phyloP scores from a whole-genome alignment of 192 early-diverging fungal species.

The Podila epigama region DNA sequence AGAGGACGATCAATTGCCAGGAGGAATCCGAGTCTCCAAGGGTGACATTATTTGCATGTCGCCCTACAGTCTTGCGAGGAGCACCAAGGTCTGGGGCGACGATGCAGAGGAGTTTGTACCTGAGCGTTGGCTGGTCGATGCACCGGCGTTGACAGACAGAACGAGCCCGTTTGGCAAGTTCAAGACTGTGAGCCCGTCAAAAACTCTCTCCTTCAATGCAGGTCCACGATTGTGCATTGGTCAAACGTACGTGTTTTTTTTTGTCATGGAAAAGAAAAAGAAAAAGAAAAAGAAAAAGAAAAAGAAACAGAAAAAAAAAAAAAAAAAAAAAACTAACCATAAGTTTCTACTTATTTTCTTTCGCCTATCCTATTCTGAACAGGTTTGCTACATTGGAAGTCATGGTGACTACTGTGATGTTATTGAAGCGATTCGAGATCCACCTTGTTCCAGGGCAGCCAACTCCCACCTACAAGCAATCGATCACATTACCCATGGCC shows the following conservation, averaged over 20 bases:
- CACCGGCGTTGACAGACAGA: background rate
- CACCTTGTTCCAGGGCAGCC: constrained; percentile 21
- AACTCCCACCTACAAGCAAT: constrained; percentile 10
- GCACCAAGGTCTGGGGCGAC: constrained; percentile 49
- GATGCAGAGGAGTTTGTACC: constrained; percentile 64
- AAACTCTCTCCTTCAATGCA: constrained; percentile 65
- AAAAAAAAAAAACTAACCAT: background rate
- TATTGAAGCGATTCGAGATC: constrained; percentile 41
- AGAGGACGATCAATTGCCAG: constrained; percentile 51
- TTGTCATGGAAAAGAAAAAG: background rate
- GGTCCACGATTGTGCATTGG: constrained; percentile 58
- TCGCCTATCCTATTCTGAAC: no score
- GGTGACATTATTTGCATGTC: constrained; percentile 56
- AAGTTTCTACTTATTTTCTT: no score
- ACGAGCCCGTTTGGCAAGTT: constrained; percentile 45
- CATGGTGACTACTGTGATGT: constrained; percentile 19
- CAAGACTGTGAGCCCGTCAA: constrained; percentile 40
- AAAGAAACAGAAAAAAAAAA: background rate
- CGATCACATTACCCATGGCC: constrained; percentile 48
- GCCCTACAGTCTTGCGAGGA: constrained; percentile 22
- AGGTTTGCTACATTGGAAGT: constrained; percentile 50
- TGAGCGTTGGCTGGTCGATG: constrained; percentile 57
- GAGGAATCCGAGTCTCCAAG: constrained; percentile 53
- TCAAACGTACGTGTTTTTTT: constrained; percentile 17
- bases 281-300: background rate